Evolutionary conservation across 2,329 filamentous ascomycete genomes (phyloP).

Genomic region (Zopfia rhizophila): DNA sequence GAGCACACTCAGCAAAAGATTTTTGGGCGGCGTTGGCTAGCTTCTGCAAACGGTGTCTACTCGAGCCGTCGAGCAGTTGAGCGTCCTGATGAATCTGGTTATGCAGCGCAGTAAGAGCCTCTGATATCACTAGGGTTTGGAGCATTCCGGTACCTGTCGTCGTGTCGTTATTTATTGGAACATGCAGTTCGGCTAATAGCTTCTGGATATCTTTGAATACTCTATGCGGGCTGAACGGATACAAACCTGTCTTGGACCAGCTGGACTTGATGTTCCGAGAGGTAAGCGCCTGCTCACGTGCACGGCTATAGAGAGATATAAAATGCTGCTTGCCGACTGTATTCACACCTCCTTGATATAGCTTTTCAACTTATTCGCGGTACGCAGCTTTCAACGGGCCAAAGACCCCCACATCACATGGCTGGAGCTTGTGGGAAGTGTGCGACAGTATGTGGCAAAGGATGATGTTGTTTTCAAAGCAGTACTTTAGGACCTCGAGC

Average conservation of each 20-base stretch:
- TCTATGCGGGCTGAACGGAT: constrained; percentile 38
- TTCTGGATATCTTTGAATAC: constrained; percentile 38
- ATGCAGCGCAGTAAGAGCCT: constrained; percentile 27
- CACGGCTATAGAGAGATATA: constrained; percentile 34
- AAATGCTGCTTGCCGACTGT: constrained; percentile 37
- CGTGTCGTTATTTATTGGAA: constrained; percentile 23
- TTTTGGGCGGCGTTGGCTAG: constrained; percentile 34
- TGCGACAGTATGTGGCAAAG: constrained; percentile 41
- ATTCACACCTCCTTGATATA: constrained; percentile 27
- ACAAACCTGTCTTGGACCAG: constrained; percentile 34
- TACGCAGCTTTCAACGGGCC: constrained; percentile 33
- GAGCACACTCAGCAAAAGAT: constrained; percentile 31
- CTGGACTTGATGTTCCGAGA: constrained; percentile 40
- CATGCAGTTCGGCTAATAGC: constrained; percentile 24
- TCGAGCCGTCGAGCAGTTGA: constrained; percentile 15
- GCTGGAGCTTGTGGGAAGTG: constrained; percentile 25
- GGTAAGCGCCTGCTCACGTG: constrained; percentile 29
- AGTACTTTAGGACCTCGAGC: constrained; percentile 44
- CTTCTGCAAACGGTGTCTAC: constrained; percentile 25
- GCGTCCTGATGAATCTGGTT: constrained; percentile 25
- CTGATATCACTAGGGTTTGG: constrained; percentile 30
- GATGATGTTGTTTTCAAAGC: constrained; percentile 45
- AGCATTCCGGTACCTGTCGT: constrained; percentile 26
- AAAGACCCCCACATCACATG: constrained; percentile 34
- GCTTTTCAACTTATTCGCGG: constrained; percentile 33